Percentiles rank a stretch among this genome's conserved stretches.
Evolutionary conservation across 371 early-diverging fungal species (phyloP).

Genomic region (Mucor plumbeus): DNA sequence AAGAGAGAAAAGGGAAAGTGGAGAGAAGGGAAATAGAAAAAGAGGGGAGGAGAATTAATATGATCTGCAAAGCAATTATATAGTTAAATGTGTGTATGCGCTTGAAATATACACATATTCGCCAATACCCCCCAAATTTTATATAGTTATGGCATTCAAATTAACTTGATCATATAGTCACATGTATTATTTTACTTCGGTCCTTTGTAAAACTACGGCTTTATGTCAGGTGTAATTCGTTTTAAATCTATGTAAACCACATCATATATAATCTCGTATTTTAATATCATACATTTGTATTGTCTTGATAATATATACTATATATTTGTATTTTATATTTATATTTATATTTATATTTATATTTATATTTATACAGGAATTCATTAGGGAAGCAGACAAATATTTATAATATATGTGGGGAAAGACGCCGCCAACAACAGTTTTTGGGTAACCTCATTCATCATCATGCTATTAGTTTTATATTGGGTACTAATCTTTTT

Average conservation of each 20-base stretch:
- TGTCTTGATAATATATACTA: background rate
- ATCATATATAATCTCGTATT: background rate
- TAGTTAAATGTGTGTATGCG: background rate
- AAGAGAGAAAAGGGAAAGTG: background rate
- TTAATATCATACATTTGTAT: background rate
- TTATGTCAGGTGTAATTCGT: background rate
- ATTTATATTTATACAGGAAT: background rate
- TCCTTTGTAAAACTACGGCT: background rate
- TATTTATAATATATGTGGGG: constrained; percentile 1
- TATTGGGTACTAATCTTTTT: background rate
- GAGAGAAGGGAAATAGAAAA: background rate
- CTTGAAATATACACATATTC: background rate
- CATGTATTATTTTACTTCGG: background rate
- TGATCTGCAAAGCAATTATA: constrained; percentile 2
- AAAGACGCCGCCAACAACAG: background rate
- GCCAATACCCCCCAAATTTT: background rate
- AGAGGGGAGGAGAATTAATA: constrained; percentile 7
- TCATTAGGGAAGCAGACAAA: background rate
- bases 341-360: too few species aligned
- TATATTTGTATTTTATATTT: too few species aligned
- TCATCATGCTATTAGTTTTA: background rate
- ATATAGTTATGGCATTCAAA: background rate
- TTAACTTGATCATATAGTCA: background rate
- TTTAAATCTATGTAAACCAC: too few species aligned
- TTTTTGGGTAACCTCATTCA: constrained; percentile 5